A percentile compares a stretch with the other conserved stretches of the same genome.
These are phyloP conservation scores for Emergomyces orientalis DNA, from an alignment of 2,329 filamentous ascomycete species.

Conservation along the genomic window DNA sequence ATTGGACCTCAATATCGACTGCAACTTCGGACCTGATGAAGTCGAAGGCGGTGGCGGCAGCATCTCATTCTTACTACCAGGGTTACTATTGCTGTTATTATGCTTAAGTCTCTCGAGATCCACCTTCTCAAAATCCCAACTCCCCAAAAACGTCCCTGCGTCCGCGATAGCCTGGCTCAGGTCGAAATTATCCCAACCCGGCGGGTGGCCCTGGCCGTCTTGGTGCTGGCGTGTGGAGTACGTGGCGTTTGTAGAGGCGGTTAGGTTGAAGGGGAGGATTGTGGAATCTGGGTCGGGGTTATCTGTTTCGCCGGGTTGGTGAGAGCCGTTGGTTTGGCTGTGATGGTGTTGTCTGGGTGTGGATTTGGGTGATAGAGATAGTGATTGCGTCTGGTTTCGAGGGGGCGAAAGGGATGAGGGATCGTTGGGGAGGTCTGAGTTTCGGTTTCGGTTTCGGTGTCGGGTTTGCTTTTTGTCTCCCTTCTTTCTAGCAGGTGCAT, in stretches of 20 bases:
- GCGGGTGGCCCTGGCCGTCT: constrained; percentile 27
- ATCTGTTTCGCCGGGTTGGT: not conserved
- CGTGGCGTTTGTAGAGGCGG: constrained; percentile 24
- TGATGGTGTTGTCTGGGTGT: not conserved
- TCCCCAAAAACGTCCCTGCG: constrained; percentile 37
- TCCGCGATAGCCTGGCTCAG: constrained; percentile 38
- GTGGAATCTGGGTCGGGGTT: not conserved
- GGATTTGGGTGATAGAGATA: not conserved
- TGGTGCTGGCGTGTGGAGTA: constrained; percentile 17
- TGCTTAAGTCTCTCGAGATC: constrained; percentile 18
- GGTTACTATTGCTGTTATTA: not conserved
- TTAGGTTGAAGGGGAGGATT: constrained; percentile 25
- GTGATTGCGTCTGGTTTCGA: not conserved
- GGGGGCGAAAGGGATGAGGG: not conserved
- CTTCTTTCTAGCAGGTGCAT: not conserved
- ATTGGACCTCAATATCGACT: constrained; percentile 3
- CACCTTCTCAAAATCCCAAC: constrained; percentile 32
- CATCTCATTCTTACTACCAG: not conserved
- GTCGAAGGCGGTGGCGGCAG: constrained; percentile 13
- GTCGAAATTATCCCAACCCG: constrained; percentile 30
- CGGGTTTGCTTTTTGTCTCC: not conserved
- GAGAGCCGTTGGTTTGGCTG: not conserved
- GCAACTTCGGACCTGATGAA: not conserved
- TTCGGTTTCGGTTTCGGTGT: not conserved
- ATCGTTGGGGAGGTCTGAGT: not conserved